Percentiles rank a stretch among this genome's conserved stretches.
Conservation (phyloP, 2,329 filamentous ascomycete genomes). For the Claviceps purpurea region DNA sequence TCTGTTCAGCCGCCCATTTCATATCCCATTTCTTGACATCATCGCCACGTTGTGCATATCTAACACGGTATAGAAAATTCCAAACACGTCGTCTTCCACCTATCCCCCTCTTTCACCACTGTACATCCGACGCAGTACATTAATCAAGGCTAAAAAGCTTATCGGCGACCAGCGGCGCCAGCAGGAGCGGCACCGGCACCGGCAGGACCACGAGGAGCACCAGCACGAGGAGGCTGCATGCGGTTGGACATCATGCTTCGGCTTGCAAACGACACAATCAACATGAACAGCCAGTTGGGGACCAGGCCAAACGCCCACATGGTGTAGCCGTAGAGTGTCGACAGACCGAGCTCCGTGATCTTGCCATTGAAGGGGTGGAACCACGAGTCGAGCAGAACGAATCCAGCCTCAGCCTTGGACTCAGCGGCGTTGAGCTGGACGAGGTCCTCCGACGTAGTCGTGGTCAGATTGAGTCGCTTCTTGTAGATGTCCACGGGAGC, state of each 20-base stretch:
- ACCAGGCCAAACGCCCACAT: conserved; percentile 54
- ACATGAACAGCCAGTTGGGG: conserved; percentile 68
- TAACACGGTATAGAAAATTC: neutral
- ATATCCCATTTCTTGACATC: neutral
- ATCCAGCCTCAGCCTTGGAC: conserved; percentile 37
- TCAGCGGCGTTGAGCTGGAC: conserved; percentile 41
- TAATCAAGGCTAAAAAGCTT: neutral
- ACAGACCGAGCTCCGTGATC: conserved; percentile 47
- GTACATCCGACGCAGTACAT: neutral
- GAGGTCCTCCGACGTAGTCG: conserved; percentile 50
- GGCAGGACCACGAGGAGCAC: conserved; percentile 6
- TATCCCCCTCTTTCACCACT: neutral
- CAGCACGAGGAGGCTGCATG: conserved; percentile 12
- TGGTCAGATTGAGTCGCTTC: conserved; percentile 56
- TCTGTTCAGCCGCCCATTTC: neutral
- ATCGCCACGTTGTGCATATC: neutral
- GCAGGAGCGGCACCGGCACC: conserved; percentile 7
- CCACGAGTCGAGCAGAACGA: conserved; percentile 41
- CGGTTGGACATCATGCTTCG: conserved; percentile 52
- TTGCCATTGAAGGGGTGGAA: conserved; percentile 67
- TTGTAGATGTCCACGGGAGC: conserved; percentile 50
- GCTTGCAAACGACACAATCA: conserved; percentile 59
- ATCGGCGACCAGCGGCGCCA: conserved; percentile 3
- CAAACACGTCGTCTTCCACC: neutral
- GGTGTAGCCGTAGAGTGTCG: conserved; percentile 51